These are phyloP conservation scores for Chaetomium fimeti DNA, from an alignment of 495 filamentous ascomycete genomes.

Conservation along the genomic window DNA sequence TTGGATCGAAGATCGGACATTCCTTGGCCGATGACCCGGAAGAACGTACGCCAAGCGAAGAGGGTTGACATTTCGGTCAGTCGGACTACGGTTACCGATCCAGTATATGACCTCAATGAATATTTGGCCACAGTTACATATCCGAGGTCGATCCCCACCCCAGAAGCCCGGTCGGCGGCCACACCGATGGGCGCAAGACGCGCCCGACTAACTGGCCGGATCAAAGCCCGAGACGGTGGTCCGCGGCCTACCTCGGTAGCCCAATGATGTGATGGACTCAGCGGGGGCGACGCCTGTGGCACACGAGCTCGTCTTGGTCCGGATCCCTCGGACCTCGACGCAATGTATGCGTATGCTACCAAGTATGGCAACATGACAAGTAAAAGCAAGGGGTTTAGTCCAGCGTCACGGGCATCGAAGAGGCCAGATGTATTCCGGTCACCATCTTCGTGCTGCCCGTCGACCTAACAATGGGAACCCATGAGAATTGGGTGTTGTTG, in stretches of 20 bases:
- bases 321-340: not conserved
- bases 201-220: not conserved
- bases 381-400: not conserved
- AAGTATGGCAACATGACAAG: not conserved
- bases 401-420: too few relatives aligned
- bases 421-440: too few relatives aligned
- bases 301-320: not conserved
- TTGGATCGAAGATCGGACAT: not conserved
- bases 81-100: too few relatives aligned
- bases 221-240: constrained; percentile 2
- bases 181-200: not conserved
- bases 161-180: constrained; percentile 10
- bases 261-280: constrained; percentile 9
- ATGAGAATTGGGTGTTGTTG: not conserved
- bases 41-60: not conserved
- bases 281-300: not conserved
- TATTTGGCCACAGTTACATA: not conserved
- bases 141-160: not conserved
- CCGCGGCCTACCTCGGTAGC: not conserved
- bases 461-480: not conserved
- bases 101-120: too few relatives aligned
- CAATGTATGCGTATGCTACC: not conserved
- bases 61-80: not conserved
- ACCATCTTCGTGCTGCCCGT: not conserved
- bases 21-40: too few relatives aligned